Conservation (phyloP, 306 rosid genomes). For the Inga laurina region DNA sequence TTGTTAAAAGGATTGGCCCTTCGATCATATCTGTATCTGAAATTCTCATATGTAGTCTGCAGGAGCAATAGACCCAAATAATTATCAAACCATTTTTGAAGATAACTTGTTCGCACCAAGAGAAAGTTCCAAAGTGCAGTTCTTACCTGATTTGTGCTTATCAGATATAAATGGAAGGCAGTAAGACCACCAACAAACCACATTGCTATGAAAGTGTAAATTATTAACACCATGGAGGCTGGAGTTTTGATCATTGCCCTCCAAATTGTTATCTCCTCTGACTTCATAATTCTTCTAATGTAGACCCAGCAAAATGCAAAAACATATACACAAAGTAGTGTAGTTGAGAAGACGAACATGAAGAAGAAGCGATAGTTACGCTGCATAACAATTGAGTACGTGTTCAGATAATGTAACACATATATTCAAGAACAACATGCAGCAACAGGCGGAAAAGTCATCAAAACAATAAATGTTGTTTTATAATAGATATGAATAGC, state of each 20-base stretch:
- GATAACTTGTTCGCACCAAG: background rate
- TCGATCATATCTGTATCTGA: slow-evolving; percentile 87
- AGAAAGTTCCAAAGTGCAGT: slow-evolving; percentile 16
- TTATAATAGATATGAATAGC: background rate
- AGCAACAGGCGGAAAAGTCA: slow-evolving; percentile 19
- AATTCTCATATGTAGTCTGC: slow-evolving; percentile 95
- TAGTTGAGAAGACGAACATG: slow-evolving; percentile 96
- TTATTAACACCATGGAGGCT: slow-evolving; percentile 84
- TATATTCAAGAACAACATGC: slow-evolving; percentile 15
- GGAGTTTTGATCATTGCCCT: slow-evolving; percentile 95
- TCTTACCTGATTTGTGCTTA: slow-evolving; percentile 92
- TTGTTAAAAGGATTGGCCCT: slow-evolving; percentile 79
- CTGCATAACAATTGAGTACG: slow-evolving; percentile 60
- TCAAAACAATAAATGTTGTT: background rate
- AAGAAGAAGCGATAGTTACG: slow-evolving; percentile 98
- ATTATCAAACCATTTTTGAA: background rate
- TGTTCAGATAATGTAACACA: slow-evolving; percentile 34
- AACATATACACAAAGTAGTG: slow-evolving; percentile 89
- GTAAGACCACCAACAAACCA: slow-evolving; percentile 99
- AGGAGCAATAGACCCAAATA: slow-evolving; percentile 30
- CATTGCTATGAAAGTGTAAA: slow-evolving; percentile 93
- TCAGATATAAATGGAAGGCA: slow-evolving; percentile 96
- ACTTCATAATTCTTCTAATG: slow-evolving; percentile 71
- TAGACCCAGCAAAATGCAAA: slow-evolving; percentile 97
- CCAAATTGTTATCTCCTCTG: slow-evolving; percentile 77